phyloP scores from a whole-genome alignment of 2,329 filamentous ascomycete genomes.

The Ophiostoma novo-ulmi region DNA sequence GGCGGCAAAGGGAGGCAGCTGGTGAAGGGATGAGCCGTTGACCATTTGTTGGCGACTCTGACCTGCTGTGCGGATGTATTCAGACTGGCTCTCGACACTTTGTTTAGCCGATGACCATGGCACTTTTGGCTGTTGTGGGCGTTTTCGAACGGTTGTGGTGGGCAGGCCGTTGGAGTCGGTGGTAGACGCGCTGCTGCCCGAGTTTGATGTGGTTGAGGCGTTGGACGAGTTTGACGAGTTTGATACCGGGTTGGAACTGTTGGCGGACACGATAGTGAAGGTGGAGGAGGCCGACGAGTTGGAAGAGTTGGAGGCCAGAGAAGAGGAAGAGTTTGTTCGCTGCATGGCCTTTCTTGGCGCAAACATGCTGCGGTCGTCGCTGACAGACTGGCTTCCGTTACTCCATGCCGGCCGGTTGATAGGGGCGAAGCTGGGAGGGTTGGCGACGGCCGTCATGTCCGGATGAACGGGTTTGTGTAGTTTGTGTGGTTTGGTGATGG shows the following conservation, averaged over 20 bases:
- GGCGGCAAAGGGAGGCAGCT: conserved; percentile 38
- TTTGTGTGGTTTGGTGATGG: conserved; percentile 17
- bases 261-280: conserved; percentile 56
- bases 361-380: conserved; percentile 76
- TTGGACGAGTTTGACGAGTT: conserved; percentile 32
- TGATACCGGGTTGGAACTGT: conserved; percentile 37
- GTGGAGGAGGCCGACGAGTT: conserved; percentile 55
- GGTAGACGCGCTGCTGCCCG: conserved; percentile 22
- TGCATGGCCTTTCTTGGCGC: conserved; percentile 82
- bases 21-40: conserved; percentile 41
- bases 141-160: conserved; percentile 47
- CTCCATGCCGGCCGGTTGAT: conserved; percentile 62
- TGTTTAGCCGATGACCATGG: conserved; percentile 50
- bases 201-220: neutral
- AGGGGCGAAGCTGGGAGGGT: conserved; percentile 57
- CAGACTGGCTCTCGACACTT: conserved; percentile 41
- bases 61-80: conserved; percentile 42
- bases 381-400: conserved; percentile 47
- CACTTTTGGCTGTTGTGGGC: conserved; percentile 44
- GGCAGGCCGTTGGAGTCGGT: conserved; percentile 48
- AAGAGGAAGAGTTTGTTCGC: conserved; percentile 86
- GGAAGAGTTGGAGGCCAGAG: conserved; percentile 63
- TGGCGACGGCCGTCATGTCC: conserved; percentile 63
- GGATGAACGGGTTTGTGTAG: conserved; percentile 24
- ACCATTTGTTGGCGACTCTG: conserved; percentile 38